A percentile compares a stretch with the other conserved stretches of the same genome.
Conservation (phyloP, 768 basidiomycete genomes). For the Royoungia palumana region DNA sequence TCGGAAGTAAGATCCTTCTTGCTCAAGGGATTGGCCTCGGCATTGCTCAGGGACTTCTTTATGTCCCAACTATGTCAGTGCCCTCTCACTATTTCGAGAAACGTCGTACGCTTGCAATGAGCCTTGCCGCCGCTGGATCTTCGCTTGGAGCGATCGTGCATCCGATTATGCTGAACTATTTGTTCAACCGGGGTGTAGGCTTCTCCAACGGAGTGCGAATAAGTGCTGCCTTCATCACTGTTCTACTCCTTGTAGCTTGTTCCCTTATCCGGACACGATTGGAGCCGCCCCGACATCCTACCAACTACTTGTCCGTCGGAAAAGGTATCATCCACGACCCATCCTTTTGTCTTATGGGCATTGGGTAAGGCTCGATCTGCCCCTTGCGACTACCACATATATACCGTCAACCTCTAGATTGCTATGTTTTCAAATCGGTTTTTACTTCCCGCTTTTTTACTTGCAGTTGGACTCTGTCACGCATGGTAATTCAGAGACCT, state of each 20-base stretch:
- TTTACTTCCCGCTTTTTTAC: conserved; percentile 55
- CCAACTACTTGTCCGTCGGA: conserved; percentile 15
- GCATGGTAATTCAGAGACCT: conserved; percentile 41
- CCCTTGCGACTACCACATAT: background rate
- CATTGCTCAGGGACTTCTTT: conserved; percentile 44
- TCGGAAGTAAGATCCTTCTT: conserved; percentile 41
- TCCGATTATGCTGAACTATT: conserved; percentile 32
- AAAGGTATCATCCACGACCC: conserved; percentile 13
- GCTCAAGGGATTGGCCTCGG: conserved; percentile 47
- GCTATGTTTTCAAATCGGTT: conserved; percentile 32
- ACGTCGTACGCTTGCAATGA: conserved; percentile 43
- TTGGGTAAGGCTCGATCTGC: conserved; percentile 16
- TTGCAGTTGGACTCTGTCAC: conserved; percentile 51
- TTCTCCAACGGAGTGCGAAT: conserved; percentile 50
- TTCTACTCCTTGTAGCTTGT: conserved; percentile 34
- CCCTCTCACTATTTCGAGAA: conserved; percentile 44
- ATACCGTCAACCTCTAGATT: conserved; percentile 11
- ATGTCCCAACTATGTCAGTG: conserved; percentile 43
- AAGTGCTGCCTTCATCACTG: conserved; percentile 42
- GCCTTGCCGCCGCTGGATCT: conserved; percentile 40
- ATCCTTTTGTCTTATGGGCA: conserved; percentile 17
- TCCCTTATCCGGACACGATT: conserved; percentile 39
- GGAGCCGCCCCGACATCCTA: conserved; percentile 25
- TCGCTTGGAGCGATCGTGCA: conserved; percentile 26
- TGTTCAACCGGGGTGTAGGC: conserved; percentile 18